Percentiles rank a stretch among this genome's conserved stretches.
Evolutionary conservation across 139 green algal species (phyloP).

Genomic region (Micractinium sp.): DNA sequence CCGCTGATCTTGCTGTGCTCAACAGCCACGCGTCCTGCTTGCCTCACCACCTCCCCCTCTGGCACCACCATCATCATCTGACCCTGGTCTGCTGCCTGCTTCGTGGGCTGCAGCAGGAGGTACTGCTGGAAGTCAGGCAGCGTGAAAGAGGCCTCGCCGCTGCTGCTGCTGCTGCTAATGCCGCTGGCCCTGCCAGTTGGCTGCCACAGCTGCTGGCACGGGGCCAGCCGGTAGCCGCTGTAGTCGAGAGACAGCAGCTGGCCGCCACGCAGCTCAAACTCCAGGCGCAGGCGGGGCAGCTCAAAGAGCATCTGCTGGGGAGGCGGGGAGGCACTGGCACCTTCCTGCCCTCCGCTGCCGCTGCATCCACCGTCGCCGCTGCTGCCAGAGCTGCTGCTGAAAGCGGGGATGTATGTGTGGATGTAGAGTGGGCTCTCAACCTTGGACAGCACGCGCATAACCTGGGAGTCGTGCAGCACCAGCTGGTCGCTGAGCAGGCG

Average conservation of each 20-base stretch:
- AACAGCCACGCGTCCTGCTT: neutral
- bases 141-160: constrained; percentile 43
- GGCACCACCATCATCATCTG: neutral
- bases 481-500: constrained; percentile 5
- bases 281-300: constrained; percentile 57
- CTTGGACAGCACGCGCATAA: constrained; percentile 45
- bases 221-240: constrained; percentile 39
- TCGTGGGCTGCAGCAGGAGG: constrained; percentile 52
- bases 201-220: constrained; percentile 42
- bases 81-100: neutral
- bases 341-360: neutral
- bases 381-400: neutral
- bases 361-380: neutral
- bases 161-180: neutral
- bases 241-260: constrained; percentile 24
- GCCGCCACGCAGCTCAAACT: constrained; percentile 52
- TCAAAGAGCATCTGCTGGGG: constrained; percentile 40
- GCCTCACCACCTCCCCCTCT: neutral
- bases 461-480: constrained; percentile 28
- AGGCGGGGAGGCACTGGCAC: neutral
- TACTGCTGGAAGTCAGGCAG: constrained; percentile 60
- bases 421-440: constrained; percentile 54
- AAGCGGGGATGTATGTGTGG: constrained; percentile 46
- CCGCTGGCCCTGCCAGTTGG: neutral
- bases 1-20: constrained; percentile 16